A percentile compares a stretch with the other conserved stretches of the same genome.
These are phyloP conservation scores for Aspergillus sp. DNA, from an alignment of 2,329 filamentous ascomycete species.

Conservation along the genomic window DNA sequence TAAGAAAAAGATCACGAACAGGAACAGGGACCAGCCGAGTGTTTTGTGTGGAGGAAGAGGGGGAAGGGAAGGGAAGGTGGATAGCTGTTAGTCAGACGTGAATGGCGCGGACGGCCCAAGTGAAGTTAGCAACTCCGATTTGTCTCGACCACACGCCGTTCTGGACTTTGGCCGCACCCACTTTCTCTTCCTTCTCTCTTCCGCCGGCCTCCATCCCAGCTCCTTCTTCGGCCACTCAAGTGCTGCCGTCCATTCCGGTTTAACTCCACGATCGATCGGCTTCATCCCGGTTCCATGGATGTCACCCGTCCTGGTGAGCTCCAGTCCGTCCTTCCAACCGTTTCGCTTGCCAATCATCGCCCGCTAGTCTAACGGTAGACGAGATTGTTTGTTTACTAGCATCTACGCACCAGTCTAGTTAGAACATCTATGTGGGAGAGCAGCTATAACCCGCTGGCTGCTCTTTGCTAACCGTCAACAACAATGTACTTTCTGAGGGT, in stretches of 20 bases:
- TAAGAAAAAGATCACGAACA: neutral
- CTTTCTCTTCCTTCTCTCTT: neutral
- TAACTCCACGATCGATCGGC: constrained; percentile 12
- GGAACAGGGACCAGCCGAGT: too few relatives aligned
- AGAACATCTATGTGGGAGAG: neutral
- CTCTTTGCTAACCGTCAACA: too few relatives aligned
- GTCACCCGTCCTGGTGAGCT: constrained; percentile 2
- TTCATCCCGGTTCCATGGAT: constrained; percentile 14
- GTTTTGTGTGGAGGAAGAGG: neutral
- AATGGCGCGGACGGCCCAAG: neutral
- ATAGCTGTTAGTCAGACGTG: neutral
- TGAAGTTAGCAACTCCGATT: neutral
- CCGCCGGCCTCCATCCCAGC: neutral
- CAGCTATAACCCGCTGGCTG: neutral
- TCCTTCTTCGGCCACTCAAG: constrained; percentile 1
- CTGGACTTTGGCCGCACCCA: neutral
- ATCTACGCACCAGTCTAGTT: neutral
- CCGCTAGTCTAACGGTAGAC: neutral
- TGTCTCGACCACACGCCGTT: neutral
- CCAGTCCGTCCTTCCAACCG: neutral
- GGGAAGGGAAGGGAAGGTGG: neutral
- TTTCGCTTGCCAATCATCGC: neutral
- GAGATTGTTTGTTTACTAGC: neutral
- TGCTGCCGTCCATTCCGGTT: neutral
- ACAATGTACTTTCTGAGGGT: neutral